Conservation (phyloP, 441 rosid species). For the Corymbia citriodora region DNA sequence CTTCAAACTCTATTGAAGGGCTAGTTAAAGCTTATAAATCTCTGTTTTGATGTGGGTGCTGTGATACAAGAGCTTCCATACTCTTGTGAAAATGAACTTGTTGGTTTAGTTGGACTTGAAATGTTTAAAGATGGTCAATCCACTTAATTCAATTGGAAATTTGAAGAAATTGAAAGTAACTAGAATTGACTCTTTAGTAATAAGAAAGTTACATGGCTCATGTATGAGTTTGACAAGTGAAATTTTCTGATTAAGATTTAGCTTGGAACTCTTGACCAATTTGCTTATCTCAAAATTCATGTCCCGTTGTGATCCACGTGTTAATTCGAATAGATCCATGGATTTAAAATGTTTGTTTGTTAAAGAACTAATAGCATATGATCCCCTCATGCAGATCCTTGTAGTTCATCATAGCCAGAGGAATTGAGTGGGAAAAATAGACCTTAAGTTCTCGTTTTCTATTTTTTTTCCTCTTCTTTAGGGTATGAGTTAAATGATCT, state of each 20-base stretch:
- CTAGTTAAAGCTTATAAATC: too few species aligned
- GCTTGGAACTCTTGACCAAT: background rate
- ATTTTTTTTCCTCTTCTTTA: background rate
- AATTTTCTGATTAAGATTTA: too few species aligned
- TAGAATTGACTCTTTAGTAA: background rate
- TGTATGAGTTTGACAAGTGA: too few species aligned
- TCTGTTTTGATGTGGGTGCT: too few species aligned
- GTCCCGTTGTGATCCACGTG: background rate
- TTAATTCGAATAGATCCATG: background rate
- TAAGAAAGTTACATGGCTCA: background rate
- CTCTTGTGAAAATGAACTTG: too few species aligned
- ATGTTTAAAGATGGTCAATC: background rate
- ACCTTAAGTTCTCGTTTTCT: too few species aligned
- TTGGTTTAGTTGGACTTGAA: too few species aligned
- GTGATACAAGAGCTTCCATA: too few species aligned
- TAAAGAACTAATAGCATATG: background rate
- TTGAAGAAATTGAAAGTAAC: background rate
- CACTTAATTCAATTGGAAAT: background rate
- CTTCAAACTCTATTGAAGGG: background rate
- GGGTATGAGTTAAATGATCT: background rate
- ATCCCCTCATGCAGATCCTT: background rate
- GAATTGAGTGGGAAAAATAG: background rate
- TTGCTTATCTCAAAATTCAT: background rate
- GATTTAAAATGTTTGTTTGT: fast-evolving
- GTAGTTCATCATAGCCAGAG: background rate